Percentiles rank a stretch among this genome's conserved stretches.
Conservation (phyloP, 495 filamentous ascomycete genomes). For the Durotheca rogersii region DNA sequence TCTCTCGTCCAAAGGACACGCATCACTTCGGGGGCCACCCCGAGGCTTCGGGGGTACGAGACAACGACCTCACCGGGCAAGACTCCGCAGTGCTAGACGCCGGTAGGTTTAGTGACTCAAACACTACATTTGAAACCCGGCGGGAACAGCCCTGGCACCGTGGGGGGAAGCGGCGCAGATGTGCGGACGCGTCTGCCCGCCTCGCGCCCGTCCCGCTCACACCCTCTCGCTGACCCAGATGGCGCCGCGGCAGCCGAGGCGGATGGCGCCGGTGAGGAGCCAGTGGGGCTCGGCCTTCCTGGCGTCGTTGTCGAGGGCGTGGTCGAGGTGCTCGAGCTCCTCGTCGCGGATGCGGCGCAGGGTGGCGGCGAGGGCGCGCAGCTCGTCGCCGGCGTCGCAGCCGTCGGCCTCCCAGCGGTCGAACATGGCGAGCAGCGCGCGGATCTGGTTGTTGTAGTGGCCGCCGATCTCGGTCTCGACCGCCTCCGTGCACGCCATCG, state of each 20-base stretch:
- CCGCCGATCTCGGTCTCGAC: slow-evolving; percentile 97
- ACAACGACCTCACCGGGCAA: too few species aligned
- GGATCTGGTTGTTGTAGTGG: slow-evolving; percentile 93
- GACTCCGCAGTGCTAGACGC: too few species aligned
- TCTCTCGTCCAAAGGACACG: too few species aligned
- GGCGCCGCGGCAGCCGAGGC: slow-evolving; percentile 81
- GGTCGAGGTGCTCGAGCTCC: slow-evolving; percentile 94
- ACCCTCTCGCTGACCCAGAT: slow-evolving; percentile 92
- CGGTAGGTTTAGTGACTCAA: too few species aligned
- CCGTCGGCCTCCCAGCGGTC: slow-evolving; percentile 62
- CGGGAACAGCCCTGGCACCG: too few species aligned
- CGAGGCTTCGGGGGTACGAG: too few species aligned
- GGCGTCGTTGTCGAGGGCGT: slow-evolving; percentile 88
- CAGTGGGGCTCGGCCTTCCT: slow-evolving; percentile 86
- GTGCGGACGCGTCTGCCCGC: too few species aligned
- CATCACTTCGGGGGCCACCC: too few species aligned
- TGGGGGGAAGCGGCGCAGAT: too few species aligned
- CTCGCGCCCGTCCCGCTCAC: too few species aligned
- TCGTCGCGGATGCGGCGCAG: slow-evolving; percentile 89
- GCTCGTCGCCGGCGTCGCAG: slow-evolving; percentile 75
- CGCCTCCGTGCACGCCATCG: slow-evolving; percentile 98
- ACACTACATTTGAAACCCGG: too few species aligned
- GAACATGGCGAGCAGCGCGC: slow-evolving; percentile 77
- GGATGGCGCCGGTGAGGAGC: slow-evolving; percentile 82
- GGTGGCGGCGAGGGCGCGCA: slow-evolving; percentile 68